Evolutionary conservation across 768 basidiomycete genomes (phyloP), one percentile per base, ranked within the genome.

Genomic region (Kwoniella sp.): DNA sequence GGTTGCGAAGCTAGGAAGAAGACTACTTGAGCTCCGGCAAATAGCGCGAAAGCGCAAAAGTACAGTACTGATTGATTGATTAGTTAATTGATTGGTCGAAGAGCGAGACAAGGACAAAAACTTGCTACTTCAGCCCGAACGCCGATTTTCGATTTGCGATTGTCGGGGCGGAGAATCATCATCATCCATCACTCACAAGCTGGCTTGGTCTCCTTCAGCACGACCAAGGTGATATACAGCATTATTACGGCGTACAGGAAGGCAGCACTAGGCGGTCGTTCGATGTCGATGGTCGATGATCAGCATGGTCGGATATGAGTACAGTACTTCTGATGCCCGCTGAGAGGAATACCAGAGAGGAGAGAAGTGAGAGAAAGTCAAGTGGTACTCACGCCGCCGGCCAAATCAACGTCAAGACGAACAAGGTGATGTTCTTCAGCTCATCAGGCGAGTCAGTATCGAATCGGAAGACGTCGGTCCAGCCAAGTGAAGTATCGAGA

Each of bases 381-480:
- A n/a, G n/a, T n/a, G n/a, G 7, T 22, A 86, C 88, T 73, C 74
- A 90, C 88, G 80, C 85, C 58, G 83, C 88, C 26, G 91, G 91
- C 88, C 90, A 91, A 54, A 92, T 84, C 60, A 85, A 85, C 5
- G 88, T 87, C 57, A 97, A 77, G 15, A 92, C 85, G 76, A 96
- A 97, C 22, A 98, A 80, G 47, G 91, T 83, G 59, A 88, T 87
- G 72, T 85, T 88, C 67, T 83, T 81, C 22, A 95, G 83, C 0
- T 83, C 69, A 10, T 81, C 63, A 1, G 86, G 86, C 0, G 89
- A 87, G 40, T 81, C 82, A 0, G 87, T 85, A 1, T 85, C 84
- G 7, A 87, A 86, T 40, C 89, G 85, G 37, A 85, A 82, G 13
- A 75, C 77, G 15, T 76, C 65, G 0, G 90, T 89, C 64, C 90